phyloP scores from a whole-genome alignment of 306 rosid genomes.

The Quercus cerris region DNA sequence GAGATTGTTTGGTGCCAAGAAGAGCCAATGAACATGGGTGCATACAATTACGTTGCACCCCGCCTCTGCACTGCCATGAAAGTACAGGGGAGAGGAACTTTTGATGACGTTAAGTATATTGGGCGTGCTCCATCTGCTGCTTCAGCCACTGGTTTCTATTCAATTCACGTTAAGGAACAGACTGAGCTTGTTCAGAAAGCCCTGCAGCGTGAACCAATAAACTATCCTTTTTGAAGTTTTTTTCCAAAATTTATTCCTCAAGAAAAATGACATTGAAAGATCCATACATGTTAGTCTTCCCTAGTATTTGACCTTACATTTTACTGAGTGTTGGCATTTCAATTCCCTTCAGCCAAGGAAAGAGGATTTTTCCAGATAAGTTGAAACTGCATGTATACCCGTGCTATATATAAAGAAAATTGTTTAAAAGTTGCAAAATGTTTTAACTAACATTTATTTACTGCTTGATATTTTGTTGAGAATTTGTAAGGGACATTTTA shows the following conservation, averaged over 20 bases:
- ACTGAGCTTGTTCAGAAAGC: conserved; percentile 76
- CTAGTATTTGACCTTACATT: too few species aligned
- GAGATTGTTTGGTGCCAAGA: conserved; percentile 98
- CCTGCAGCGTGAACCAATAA: conserved; percentile 58
- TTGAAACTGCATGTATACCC: too few species aligned
- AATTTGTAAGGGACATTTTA: too few species aligned
- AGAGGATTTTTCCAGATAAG: too few species aligned
- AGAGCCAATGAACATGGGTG: conserved; percentile 99
- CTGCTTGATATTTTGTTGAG: too few species aligned
- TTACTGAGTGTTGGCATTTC: too few species aligned
- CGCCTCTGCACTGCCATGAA: conserved; percentile 77
- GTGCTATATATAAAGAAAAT: too few species aligned
- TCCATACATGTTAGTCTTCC: too few species aligned
- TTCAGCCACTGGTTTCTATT: conserved; percentile 83
- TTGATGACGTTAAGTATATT: conserved; percentile 64
- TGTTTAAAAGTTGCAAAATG: too few species aligned
- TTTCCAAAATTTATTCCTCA: background rate
- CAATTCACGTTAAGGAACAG: conserved; percentile 84
- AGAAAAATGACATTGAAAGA: background rate
- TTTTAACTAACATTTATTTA: too few species aligned
- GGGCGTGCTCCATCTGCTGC: conserved; percentile 97
- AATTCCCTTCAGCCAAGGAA: too few species aligned
- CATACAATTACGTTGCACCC: conserved; percentile 61
- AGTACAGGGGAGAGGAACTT: conserved; percentile 60
- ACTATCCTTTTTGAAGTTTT: conserved; percentile 25